phyloP scores from a whole-genome alignment of 2,329 filamentous ascomycete species.

The Arachnomyces sp. region DNA sequence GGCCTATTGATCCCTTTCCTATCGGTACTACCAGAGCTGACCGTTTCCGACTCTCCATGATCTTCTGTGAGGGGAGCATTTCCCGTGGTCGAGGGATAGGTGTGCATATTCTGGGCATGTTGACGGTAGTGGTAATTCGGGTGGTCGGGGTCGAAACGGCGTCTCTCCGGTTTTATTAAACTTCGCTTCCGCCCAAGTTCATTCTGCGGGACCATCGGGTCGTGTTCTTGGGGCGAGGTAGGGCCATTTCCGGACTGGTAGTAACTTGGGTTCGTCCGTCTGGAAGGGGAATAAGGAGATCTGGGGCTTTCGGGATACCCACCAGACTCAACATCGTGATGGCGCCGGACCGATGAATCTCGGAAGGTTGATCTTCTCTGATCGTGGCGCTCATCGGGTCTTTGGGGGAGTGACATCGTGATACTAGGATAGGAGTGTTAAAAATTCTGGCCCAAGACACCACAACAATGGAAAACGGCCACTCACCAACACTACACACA shows the following conservation, averaged over 20 bases:
- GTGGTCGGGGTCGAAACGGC: slow-evolving; percentile 74
- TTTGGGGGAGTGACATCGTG: slow-evolving; percentile 46
- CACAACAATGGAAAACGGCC: too few species aligned
- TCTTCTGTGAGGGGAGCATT: slow-evolving; percentile 82
- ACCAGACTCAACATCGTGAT: slow-evolving; percentile 63
- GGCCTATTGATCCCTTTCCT: slow-evolving; percentile 35
- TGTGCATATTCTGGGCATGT: slow-evolving; percentile 87
- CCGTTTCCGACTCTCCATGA: slow-evolving; percentile 41
- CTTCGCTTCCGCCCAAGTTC: slow-evolving; percentile 69
- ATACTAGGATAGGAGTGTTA: slow-evolving; percentile 7
- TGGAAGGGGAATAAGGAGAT: slow-evolving; percentile 26
- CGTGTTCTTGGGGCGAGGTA: slow-evolving; percentile 44
- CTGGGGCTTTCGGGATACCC: slow-evolving; percentile 30
- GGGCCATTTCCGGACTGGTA: slow-evolving; percentile 17
- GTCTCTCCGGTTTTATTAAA: slow-evolving; percentile 80
- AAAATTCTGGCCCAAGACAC: too few species aligned
- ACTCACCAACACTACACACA: too few species aligned
- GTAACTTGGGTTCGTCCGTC: slow-evolving; percentile 22
- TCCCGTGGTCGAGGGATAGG: slow-evolving; percentile 82
- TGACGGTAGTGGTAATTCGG: slow-evolving; percentile 94
- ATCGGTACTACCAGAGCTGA: slow-evolving; percentile 57
- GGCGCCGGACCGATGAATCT: slow-evolving; percentile 59
- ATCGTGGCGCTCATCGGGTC: slow-evolving; percentile 57
- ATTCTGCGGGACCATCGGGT: slow-evolving; percentile 42
- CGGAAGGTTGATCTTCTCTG: slow-evolving; percentile 55